Evolutionary conservation across 768 basidiomycete genomes (phyloP).

Genomic region (Leccinum olivaceopallidum): DNA sequence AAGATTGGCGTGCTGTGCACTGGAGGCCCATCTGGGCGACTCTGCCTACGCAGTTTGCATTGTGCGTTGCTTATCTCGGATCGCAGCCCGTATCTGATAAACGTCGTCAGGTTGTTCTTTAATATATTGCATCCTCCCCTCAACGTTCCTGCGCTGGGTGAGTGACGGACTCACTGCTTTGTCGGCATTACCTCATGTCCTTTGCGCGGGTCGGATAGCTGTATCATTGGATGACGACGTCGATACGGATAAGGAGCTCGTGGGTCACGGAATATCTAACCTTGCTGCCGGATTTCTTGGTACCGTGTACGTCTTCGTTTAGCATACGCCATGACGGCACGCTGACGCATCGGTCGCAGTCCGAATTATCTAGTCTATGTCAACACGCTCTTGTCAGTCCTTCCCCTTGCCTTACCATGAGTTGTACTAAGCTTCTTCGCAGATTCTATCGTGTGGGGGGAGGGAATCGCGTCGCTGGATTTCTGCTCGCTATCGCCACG

Average conservation of each 20-base stretch:
- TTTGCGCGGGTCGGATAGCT: constrained; percentile 43
- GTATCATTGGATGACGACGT: constrained; percentile 89
- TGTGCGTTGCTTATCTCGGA: constrained; percentile 50
- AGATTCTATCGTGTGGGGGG: constrained; percentile 96
- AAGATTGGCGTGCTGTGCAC: constrained; percentile 62
- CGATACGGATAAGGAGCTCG: constrained; percentile 89
- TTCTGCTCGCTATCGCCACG: constrained; percentile 80
- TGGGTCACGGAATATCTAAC: constrained; percentile 93
- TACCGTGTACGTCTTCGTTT: constrained; percentile 59
- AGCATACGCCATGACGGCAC: background rate
- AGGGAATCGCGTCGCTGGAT: constrained; percentile 76
- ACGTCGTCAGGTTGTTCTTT: constrained; percentile 63
- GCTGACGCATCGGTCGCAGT: constrained; percentile 35
- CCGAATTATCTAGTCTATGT: constrained; percentile 90
- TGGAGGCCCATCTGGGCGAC: constrained; percentile 76
- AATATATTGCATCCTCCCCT: constrained; percentile 83
- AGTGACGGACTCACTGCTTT: constrained; percentile 15
- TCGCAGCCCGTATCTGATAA: constrained; percentile 25
- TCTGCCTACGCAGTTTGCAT: constrained; percentile 90
- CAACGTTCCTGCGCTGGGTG: constrained; percentile 88
- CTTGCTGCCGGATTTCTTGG: constrained; percentile 77
- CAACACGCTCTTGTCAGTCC: constrained; percentile 70
- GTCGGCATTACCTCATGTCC: background rate
- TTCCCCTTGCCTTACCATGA: constrained; percentile 6
- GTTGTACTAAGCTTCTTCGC: background rate